A percentile compares a stretch with the other conserved stretches of the same genome.
These are phyloP conservation scores for Elongisporangium anandrum DNA, from an alignment of 352 stramenopile species.

Conservation along the genomic window DNA sequence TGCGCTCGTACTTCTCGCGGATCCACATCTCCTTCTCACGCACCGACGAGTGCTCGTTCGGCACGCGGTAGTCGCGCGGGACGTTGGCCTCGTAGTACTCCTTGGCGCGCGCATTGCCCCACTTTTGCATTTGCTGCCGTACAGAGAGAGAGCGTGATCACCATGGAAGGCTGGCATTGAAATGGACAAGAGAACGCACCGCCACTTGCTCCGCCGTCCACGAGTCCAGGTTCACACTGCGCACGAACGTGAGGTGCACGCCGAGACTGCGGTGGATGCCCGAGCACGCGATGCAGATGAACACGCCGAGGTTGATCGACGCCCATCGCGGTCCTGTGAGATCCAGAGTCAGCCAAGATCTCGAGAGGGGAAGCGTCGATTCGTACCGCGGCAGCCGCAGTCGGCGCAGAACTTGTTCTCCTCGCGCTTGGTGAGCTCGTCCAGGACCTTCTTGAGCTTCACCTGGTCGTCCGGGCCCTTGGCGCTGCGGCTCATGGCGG, in stretches of 20 bases:
- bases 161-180: too few relatives aligned
- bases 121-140: slow-evolving; percentile 90
- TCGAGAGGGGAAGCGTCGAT: too few relatives aligned
- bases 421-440: slow-evolving; percentile 88
- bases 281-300: slow-evolving; percentile 94
- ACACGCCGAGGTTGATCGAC: slow-evolving; percentile 92
- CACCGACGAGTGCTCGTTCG: slow-evolving; percentile 74
- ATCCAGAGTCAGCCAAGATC: too few relatives aligned
- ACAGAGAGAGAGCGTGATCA: too few relatives aligned
- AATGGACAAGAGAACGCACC: too few relatives aligned
- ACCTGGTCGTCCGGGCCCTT: slow-evolving; percentile 69
- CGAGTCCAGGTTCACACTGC: slow-evolving; percentile 91
- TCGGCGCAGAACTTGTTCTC: slow-evolving; percentile 91
- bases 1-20: slow-evolving; percentile 88
- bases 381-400: slow-evolving; percentile 74
- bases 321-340: slow-evolving; percentile 83
- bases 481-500: slow-evolving; percentile 48
- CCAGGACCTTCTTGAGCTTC: slow-evolving; percentile 87
- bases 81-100: slow-evolving; percentile 87
- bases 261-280: slow-evolving; percentile 92
- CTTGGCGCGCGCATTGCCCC: slow-evolving; percentile 88
- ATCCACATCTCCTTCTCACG: slow-evolving; percentile 91
- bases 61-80: slow-evolving; percentile 67
- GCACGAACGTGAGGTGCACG: slow-evolving; percentile 92
- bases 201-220: slow-evolving; percentile 89